Conservation (phyloP, 2,329 filamentous ascomycete genomes). For the Colletotrichum spaethianum region DNA sequence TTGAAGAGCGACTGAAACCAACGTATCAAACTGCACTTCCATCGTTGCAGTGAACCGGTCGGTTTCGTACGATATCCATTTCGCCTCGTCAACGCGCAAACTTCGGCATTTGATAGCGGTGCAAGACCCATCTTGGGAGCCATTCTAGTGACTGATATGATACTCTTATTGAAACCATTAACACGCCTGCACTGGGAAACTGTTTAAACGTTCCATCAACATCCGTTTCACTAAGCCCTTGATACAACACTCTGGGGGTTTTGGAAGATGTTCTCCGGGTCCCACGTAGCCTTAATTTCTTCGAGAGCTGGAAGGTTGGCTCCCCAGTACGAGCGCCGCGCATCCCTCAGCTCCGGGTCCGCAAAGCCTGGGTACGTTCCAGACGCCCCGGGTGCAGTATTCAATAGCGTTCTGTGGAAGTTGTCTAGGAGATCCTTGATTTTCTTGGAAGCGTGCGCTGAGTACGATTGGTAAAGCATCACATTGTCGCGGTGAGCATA, state of each 20-base stretch:
- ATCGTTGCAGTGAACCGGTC: not conserved
- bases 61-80: not conserved
- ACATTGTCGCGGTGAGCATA: slow-evolving; percentile 70
- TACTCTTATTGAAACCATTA: not conserved
- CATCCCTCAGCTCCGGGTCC: slow-evolving; percentile 60
- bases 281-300: slow-evolving; percentile 64
- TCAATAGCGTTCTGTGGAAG: slow-evolving; percentile 9
- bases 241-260: slow-evolving; percentile 68
- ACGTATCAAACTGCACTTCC: not conserved
- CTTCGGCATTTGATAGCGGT: not conserved
- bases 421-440: slow-evolving; percentile 40
- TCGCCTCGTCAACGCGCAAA: not conserved
- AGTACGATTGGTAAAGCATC: slow-evolving; percentile 70
- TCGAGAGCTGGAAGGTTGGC: slow-evolving; percentile 62
- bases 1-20: not conserved
- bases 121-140: not conserved
- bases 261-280: slow-evolving; percentile 68
- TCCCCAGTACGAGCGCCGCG: slow-evolving; percentile 69
- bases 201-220: no score
- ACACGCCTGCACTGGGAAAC: not conserved
- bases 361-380: slow-evolving; percentile 76
- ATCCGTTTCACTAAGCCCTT: not conserved
- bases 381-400: not conserved
- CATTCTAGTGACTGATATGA: not conserved
- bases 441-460: slow-evolving; percentile 56